Conservation (phyloP, 768 basidiomycete genomes). For the Amanita pallidorosea region DNA sequence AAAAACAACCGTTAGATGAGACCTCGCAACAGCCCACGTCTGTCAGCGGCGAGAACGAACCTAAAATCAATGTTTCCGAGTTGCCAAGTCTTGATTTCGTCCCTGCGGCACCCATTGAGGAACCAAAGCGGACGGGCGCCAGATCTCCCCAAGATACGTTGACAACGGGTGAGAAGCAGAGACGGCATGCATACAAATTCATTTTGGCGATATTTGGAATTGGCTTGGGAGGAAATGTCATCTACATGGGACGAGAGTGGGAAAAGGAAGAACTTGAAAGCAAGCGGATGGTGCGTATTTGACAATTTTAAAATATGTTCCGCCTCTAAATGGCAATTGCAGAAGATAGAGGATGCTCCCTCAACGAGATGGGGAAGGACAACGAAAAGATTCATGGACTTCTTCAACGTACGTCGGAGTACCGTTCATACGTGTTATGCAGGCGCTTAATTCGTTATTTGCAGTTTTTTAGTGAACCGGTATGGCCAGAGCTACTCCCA, state of each 20-base stretch:
- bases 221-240: conserved; percentile 44
- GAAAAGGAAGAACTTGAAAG: conserved; percentile 56
- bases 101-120: conserved; percentile 32
- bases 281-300: conserved; percentile 47
- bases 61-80: conserved; percentile 1
- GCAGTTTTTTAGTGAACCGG: conserved; percentile 88
- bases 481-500: conserved; percentile 87
- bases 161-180: conserved; percentile 66
- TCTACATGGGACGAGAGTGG: conserved; percentile 75
- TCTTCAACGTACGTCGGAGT: conserved; percentile 52
- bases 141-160: conserved; percentile 69
- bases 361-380: conserved; percentile 57
- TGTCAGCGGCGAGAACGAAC: background rate
- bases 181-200: conserved; percentile 45
- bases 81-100: conserved; percentile 58
- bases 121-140: conserved; percentile 56
- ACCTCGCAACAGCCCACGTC: background rate
- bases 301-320: background rate
- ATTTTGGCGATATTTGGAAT: conserved; percentile 42
- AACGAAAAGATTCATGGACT: conserved; percentile 44
- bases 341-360: conserved; percentile 53
- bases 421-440: background rate
- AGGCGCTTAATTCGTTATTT: background rate
- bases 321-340: conserved; percentile 2
- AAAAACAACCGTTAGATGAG: background rate